These are phyloP conservation scores for Biscogniauxia mediterranea DNA, from an alignment of 2,329 filamentous ascomycete species.

Conservation along the genomic window DNA sequence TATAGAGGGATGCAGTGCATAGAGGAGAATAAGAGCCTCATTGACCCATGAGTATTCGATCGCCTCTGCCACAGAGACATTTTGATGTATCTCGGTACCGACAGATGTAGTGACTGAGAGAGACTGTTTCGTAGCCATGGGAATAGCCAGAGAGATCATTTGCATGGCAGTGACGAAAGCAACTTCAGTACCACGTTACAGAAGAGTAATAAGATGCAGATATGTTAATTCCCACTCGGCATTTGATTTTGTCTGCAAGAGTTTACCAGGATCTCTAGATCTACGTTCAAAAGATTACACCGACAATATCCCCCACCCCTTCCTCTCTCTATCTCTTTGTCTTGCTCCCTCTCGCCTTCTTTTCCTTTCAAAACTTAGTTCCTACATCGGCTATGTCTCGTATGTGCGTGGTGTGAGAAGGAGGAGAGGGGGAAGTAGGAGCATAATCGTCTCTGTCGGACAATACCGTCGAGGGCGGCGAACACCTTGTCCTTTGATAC, in stretches of 20 bases:
- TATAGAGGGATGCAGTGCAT: constrained; percentile 1
- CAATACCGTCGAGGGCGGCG: constrained; percentile 8
- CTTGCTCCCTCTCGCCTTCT: too few species aligned
- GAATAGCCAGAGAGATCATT: constrained; percentile 12
- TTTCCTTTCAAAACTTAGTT: constrained; percentile 2
- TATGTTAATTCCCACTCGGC: constrained; percentile 21
- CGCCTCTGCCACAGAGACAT: not conserved
- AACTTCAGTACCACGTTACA: constrained; percentile 30
- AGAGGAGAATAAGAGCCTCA: constrained; percentile 15
- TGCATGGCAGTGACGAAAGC: constrained; percentile 17
- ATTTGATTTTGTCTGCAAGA: constrained; percentile 16
- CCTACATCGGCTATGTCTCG: constrained; percentile 15
- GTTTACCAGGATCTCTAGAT: constrained; percentile 7
- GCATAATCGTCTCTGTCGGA: constrained; percentile 12
- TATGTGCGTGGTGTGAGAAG: constrained; percentile 14
- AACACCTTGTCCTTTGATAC: constrained; percentile 3
- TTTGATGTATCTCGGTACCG: constrained; percentile 1
- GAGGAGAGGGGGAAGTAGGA: constrained; percentile 1
- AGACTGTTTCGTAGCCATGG: constrained; percentile 6
- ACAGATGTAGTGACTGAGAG: constrained; percentile 2
- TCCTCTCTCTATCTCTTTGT: too few species aligned
- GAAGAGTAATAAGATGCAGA: constrained; percentile 16
- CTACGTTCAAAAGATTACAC: constrained; percentile 5
- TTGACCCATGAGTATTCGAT: constrained; percentile 2
- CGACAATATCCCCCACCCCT: not conserved